Conservation (phyloP, 2,329 filamentous ascomycete genomes). For the Reticulascus tulasneorum region DNA sequence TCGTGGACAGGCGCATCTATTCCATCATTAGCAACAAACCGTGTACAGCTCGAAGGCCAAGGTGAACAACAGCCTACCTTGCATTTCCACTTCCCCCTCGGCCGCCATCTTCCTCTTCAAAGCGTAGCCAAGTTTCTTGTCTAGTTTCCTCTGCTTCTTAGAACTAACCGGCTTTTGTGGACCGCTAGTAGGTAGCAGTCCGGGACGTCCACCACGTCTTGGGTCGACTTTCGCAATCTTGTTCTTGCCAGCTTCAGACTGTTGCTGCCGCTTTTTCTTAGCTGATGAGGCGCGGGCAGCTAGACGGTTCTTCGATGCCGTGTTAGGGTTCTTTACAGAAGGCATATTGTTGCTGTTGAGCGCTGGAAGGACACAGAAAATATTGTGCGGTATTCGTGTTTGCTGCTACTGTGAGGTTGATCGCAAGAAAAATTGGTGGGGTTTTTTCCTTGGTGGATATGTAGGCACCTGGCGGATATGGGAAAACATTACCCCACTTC, state of each 20-base stretch:
- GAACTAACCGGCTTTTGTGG: constrained; percentile 46
- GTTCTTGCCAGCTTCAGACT: constrained; percentile 30
- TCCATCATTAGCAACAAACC: no score
- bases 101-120: constrained; percentile 48
- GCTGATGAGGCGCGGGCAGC: constrained; percentile 40
- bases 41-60: not conserved
- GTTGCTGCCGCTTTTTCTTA: constrained; percentile 40
- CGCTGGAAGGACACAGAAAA: no score
- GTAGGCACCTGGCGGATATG: no score
- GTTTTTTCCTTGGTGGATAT: no score
- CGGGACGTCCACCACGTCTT: constrained; percentile 46
- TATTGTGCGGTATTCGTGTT: no score
- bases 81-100: constrained; percentile 47
- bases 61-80: no score
- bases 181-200: constrained; percentile 53
- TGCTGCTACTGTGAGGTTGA: no score
- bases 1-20: no score
- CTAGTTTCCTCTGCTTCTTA: constrained; percentile 54
- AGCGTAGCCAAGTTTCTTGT: constrained; percentile 49
- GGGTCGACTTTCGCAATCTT: constrained; percentile 39
- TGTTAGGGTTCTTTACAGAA: constrained; percentile 57
- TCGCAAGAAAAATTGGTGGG: no score
- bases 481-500: no score
- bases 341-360: constrained; percentile 35
- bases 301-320: constrained; percentile 49